Conservation (phyloP, 73 alveolate genomes). For the Paramecium sonneborni region DNA sequence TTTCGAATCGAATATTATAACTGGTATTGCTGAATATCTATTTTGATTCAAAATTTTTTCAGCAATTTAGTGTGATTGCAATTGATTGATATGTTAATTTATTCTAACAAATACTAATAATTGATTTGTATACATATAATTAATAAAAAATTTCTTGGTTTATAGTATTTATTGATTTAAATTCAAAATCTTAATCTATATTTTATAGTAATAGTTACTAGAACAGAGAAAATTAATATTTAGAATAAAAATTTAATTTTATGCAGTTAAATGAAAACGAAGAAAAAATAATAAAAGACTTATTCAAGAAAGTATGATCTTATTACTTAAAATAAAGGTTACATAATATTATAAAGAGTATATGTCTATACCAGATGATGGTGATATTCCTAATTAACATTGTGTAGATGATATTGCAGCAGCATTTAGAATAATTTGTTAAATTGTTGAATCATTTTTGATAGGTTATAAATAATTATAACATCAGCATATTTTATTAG, state of each 20-base stretch:
- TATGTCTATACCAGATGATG: neutral
- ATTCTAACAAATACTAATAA: too few relatives aligned
- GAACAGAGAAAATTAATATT: neutral
- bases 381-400: neutral
- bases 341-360: neutral
- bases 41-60: too few relatives aligned
- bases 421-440: neutral
- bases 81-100: too few relatives aligned
- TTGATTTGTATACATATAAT: too few relatives aligned
- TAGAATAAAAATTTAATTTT: neutral
- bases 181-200: neutral
- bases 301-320: neutral
- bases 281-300: neutral
- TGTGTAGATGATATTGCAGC: constrained; percentile 6
- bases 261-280: constrained; percentile 38
- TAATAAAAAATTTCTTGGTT: too few relatives aligned
- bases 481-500: constrained; percentile 3
- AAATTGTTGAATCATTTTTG: constrained; percentile 9
- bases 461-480: neutral
- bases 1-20: too few relatives aligned
- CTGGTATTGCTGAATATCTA: too few relatives aligned
- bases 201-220: neutral
- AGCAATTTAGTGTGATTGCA: too few relatives aligned
- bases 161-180: neutral
- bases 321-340: neutral